These are phyloP conservation scores for Cucumis cinereus DNA, from an alignment of 306 rosid genomes.

Conservation along the genomic window DNA sequence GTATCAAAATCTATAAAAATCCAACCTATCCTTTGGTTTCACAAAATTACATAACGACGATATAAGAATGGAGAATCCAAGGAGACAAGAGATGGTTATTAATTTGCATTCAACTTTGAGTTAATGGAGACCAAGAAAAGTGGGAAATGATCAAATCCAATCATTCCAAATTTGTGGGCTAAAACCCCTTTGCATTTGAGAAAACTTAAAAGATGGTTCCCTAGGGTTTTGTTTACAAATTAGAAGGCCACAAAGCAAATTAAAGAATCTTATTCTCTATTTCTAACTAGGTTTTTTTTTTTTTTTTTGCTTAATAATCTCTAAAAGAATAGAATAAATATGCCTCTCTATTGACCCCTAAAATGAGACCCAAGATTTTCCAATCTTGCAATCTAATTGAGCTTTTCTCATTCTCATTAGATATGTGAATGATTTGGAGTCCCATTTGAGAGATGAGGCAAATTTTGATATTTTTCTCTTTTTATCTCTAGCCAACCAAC, in stretches of 20 bases:
- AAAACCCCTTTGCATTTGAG: constrained; percentile 7
- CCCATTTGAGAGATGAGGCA: neutral
- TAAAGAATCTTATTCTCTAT: neutral
- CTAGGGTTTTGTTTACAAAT: constrained; percentile 1
- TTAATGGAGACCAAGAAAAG: constrained; percentile 4
- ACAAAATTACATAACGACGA: no score
- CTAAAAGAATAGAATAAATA: neutral
- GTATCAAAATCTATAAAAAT: no score
- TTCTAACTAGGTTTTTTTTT: neutral
- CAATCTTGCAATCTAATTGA: neutral
- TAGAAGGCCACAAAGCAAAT: neutral
- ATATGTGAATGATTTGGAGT: neutral
- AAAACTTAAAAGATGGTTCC: neutral
- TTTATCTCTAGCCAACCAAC: neutral
- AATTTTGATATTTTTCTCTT: neutral
- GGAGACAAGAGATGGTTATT: neutral
- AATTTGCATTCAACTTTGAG: neutral
- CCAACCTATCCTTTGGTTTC: no score
- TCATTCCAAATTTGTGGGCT: constrained; percentile 14
- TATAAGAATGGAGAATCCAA: no score
- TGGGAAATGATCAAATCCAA: constrained; percentile 7
- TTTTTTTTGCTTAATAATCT: neutral
- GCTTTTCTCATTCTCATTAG: neutral
- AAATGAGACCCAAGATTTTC: neutral
- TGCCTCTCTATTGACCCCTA: neutral